A percentile compares a stretch with the other conserved stretches of the same genome.
phyloP scores from a whole-genome alignment of 1,284 basidiomycete genomes.

The Puccinia horiana region DNA sequence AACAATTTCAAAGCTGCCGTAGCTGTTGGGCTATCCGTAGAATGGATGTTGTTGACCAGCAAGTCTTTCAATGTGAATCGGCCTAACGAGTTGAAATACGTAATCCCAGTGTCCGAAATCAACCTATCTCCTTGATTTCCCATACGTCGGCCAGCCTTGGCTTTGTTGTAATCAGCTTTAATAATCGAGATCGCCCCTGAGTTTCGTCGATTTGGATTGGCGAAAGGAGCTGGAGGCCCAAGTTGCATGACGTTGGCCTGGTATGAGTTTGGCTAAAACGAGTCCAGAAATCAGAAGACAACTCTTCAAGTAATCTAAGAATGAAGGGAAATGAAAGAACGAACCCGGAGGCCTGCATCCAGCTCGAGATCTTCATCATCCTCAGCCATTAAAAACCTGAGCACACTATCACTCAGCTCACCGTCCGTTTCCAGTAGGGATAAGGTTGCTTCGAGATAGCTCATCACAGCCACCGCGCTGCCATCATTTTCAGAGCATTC shows the following conservation, averaged over 20 bases:
- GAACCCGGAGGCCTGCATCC: conserved; percentile 51
- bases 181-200: conserved; percentile 80
- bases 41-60: conserved; percentile 73
- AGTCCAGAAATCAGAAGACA: neutral
- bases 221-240: conserved; percentile 4
- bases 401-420: conserved; percentile 69
- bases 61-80: conserved; percentile 88
- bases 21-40: conserved; percentile 67
- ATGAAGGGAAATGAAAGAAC: conserved; percentile 54
- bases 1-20: conserved; percentile 77
- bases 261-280: conserved; percentile 3
- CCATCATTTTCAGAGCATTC: conserved; percentile 91
- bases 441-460: conserved; percentile 88
- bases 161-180: conserved; percentile 66
- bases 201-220: conserved; percentile 65
- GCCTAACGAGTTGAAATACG: conserved; percentile 78
- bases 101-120: conserved; percentile 65
- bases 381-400: conserved; percentile 77
- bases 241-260: conserved; percentile 15
- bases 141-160: conserved; percentile 14
- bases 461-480: conserved; percentile 91
- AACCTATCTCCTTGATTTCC: conserved; percentile 59
- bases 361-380: conserved; percentile 69
- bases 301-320: neutral
- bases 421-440: conserved; percentile 70